phyloP scores from a whole-genome alignment of 371 early-diverging fungal species.

The Apophysomyces elegans region DNA sequence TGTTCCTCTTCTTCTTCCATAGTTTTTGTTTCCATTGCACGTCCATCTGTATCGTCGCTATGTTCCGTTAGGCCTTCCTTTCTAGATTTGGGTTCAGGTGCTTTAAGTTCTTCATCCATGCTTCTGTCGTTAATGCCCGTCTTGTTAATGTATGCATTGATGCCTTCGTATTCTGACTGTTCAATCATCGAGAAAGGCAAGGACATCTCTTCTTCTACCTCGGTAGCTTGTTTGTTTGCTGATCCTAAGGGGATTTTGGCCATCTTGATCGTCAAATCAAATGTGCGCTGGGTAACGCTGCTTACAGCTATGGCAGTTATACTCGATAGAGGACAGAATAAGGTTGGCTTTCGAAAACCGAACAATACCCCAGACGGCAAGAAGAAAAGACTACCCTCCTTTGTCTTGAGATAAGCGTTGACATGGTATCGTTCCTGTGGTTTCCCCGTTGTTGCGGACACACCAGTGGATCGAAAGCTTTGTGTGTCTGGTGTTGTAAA shows the following conservation, averaged over 20 bases:
- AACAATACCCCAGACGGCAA: conserved; percentile 60
- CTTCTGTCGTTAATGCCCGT: conserved; percentile 44
- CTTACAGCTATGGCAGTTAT: conserved; percentile 44
- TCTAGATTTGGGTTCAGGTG: conserved; percentile 24
- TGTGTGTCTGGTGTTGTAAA: conserved; percentile 30
- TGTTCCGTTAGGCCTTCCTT: conserved; percentile 3
- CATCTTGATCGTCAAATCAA: conserved; percentile 45
- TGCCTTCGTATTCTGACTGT: conserved; percentile 52
- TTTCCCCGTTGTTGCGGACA: conserved; percentile 38
- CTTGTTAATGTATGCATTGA: conserved; percentile 50
- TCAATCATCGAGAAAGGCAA: conserved; percentile 63
- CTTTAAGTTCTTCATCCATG: conserved; percentile 46
- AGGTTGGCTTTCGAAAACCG: conserved; percentile 66
- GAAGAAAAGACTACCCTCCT: conserved; percentile 57
- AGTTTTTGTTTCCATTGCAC: conserved; percentile 13
- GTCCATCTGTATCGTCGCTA: conserved; percentile 2
- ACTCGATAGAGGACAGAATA: conserved; percentile 45
- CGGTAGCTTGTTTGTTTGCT: conserved; percentile 1
- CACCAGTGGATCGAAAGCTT: conserved; percentile 26
- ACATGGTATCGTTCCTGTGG: conserved; percentile 30
- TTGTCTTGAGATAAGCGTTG: conserved; percentile 47
- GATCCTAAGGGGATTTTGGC: conserved; percentile 25
- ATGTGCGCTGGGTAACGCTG: conserved; percentile 57
- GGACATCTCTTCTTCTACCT: conserved; percentile 31
- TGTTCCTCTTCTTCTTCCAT: conserved; percentile 33